These are phyloP conservation scores for Mucor plumbeus DNA, from an alignment of 371 early-diverging fungal species.

Conservation along the genomic window DNA sequence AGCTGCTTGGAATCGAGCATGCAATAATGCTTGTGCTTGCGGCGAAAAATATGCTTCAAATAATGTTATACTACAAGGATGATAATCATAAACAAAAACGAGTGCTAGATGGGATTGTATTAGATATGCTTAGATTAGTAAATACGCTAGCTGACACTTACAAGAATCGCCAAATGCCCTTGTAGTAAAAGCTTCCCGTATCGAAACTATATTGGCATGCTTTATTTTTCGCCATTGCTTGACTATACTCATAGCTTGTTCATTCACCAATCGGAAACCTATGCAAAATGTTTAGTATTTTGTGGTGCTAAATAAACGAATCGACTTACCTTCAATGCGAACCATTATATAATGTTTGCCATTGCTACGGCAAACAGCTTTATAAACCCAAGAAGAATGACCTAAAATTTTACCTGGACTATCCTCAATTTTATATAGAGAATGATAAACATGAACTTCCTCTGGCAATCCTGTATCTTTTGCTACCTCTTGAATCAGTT, in stretches of 20 bases:
- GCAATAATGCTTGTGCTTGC: constrained; percentile 56
- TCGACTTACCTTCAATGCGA: constrained; percentile 69
- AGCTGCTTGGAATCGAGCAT: constrained; percentile 43
- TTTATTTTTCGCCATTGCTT: constrained; percentile 82
- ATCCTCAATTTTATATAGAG: constrained; percentile 73
- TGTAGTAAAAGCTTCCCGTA: constrained; percentile 91
- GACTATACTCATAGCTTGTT: constrained; percentile 76
- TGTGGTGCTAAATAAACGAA: too few species aligned
- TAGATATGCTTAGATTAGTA: neutral
- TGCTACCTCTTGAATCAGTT: constrained; percentile 28
- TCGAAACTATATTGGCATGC: constrained; percentile 80
- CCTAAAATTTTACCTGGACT: constrained; percentile 64
- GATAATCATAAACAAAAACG: constrained; percentile 89
- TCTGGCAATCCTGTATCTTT: constrained; percentile 68
- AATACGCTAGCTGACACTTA: constrained; percentile 28
- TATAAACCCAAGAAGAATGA: constrained; percentile 76
- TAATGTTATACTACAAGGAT: constrained; percentile 83
- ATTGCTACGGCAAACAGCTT: constrained; percentile 76
- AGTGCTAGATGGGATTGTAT: constrained; percentile 54
- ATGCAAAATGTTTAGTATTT: neutral
- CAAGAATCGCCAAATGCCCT: constrained; percentile 92
- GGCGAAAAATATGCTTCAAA: constrained; percentile 70
- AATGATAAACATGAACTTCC: constrained; percentile 79
- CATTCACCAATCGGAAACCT: constrained; percentile 76
- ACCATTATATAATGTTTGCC: constrained; percentile 80